These are phyloP conservation scores for Plasmodiophora brassicae DNA, from an alignment of 208 protist genomes.

Conservation along the genomic window DNA sequence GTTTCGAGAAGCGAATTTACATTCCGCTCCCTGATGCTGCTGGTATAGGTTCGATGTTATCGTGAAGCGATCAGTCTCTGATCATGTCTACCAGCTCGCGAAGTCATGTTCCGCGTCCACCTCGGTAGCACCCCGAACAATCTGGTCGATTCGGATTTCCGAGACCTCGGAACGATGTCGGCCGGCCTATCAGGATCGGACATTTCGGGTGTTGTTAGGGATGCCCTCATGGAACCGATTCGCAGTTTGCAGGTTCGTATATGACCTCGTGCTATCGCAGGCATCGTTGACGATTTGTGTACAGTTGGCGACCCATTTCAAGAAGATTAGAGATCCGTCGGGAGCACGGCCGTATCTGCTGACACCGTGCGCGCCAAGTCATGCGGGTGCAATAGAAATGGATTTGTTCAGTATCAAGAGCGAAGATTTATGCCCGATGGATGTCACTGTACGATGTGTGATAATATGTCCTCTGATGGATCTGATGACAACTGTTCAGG, in stretches of 20 bases:
- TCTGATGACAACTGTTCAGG: background rate
- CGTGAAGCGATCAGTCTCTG: background rate
- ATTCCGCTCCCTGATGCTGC: conserved; percentile 68
- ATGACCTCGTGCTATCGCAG: background rate
- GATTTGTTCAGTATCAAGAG: conserved; percentile 41
- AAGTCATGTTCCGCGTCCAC: conserved; percentile 32
- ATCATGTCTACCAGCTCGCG: background rate
- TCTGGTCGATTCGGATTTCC: conserved; percentile 33
- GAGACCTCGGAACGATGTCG: background rate
- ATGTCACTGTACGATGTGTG: conserved; percentile 40
- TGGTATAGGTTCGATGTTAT: background rate
- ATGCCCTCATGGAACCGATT: conserved; percentile 58
- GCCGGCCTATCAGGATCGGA: conserved; percentile 37
- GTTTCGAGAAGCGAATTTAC: conserved; percentile 74
- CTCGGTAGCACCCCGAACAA: conserved; percentile 28
- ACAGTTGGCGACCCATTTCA: conserved; percentile 57
- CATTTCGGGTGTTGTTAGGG: conserved; percentile 43
- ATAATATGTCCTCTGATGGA: background rate
- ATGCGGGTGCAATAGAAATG: conserved; percentile 38
- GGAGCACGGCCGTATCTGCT: background rate
- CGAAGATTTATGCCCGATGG: conserved; percentile 28
- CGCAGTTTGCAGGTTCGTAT: conserved; percentile 31
- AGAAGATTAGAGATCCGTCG: conserved; percentile 16
- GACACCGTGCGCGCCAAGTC: conserved; percentile 35
- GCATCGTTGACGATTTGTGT: background rate